phyloP scores from a whole-genome alignment of 371 early-diverging fungal genomes.

The Apophysomyces trapeziformis region DNA sequence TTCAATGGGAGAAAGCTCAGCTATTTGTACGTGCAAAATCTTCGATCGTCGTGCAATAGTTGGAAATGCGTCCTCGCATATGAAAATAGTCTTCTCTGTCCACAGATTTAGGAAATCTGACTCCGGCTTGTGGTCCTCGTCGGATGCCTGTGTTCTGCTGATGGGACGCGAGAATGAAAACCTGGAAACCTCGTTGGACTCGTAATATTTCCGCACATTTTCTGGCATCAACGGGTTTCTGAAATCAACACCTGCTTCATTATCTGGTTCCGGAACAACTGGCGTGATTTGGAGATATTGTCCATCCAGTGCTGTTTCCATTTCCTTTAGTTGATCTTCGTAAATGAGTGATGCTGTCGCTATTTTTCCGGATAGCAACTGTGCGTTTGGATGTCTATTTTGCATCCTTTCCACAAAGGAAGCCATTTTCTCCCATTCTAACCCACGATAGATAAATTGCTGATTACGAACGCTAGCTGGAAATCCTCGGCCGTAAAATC shows the following conservation, averaged over 20 bases:
- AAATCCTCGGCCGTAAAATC: conserved; percentile 75
- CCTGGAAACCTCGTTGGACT: conserved; percentile 63
- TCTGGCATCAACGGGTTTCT: conserved; percentile 49
- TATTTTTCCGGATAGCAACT: conserved; percentile 54
- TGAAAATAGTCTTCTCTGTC: conserved; percentile 74
- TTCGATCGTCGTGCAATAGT: conserved; percentile 65
- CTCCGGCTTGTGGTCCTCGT: conserved; percentile 35
- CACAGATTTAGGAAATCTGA: conserved; percentile 77
- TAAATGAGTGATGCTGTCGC: conserved; percentile 27
- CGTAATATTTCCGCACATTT: conserved; percentile 61
- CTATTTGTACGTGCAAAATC: conserved; percentile 51
- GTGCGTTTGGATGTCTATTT: conserved; percentile 68
- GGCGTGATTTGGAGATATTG: conserved; percentile 75
- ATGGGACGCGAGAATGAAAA: conserved; percentile 74
- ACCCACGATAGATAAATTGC: conserved; percentile 75
- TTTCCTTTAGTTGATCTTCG: conserved; percentile 57
- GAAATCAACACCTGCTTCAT: conserved; percentile 26
- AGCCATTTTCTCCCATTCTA: conserved; percentile 77
- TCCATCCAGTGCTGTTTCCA: conserved; percentile 56
- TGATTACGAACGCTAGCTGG: conserved; percentile 60
- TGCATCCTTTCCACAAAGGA: conserved; percentile 78
- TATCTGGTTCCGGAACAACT: conserved; percentile 66
- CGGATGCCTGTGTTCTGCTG: conserved; percentile 16
- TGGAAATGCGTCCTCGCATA: conserved; percentile 74
- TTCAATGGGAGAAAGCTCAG: conserved; percentile 77